Evolutionary conservation across 768 basidiomycete genomes (phyloP), one percentile per base, ranked within the genome.

Genomic region (Cystofilobasidium capitatum): DNA sequence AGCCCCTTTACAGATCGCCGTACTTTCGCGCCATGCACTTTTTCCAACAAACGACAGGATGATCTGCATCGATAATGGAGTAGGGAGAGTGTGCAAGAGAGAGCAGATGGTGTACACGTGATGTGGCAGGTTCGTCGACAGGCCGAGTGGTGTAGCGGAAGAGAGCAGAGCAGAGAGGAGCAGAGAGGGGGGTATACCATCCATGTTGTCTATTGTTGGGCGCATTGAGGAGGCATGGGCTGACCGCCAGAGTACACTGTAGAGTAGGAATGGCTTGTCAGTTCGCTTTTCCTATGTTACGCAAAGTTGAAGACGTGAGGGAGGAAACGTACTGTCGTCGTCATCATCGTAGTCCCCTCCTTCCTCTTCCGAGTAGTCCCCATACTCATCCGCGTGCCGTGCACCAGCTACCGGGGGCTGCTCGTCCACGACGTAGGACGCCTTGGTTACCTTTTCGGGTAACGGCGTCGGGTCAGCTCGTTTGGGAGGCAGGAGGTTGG

Each of bases 311-410:
- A 54, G 29, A n/a, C n/a, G n/a, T n/a, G n/a, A 12, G 51, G 51
- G 29, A 8, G 10, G 29, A 31, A 12, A 59, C 58, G 12, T n/a
- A 55, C 54, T 24, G 29, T 36, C 42, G 13, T 47, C 44, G 17
- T 51, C 58, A 20, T 58, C 54, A 29, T 66, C 65, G 4, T 66
- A 44, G 26, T 68, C 59, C 33, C 33, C n/a, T n/a, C 13, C 24
- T 16, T 83, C 84, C 55, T 85, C 87, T 31, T 85, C 83, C 57
- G 81, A 82, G 65, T 78, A 79, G n/a, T 78, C 80, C 68, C 83
- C 87, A 76, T 86, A 87, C 85, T 88, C 76, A 81, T 77, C 81
- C 85, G 86, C 71, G 79, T 85, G 76, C 83, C 82, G 77, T 88
- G 86, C 85, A 86, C 35, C 58, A 84, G 77, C 86, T 85, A 61